phyloP scores from a whole-genome alignment of 371 early-diverging fungal species.

The Apophysomyces variabilis region DNA sequence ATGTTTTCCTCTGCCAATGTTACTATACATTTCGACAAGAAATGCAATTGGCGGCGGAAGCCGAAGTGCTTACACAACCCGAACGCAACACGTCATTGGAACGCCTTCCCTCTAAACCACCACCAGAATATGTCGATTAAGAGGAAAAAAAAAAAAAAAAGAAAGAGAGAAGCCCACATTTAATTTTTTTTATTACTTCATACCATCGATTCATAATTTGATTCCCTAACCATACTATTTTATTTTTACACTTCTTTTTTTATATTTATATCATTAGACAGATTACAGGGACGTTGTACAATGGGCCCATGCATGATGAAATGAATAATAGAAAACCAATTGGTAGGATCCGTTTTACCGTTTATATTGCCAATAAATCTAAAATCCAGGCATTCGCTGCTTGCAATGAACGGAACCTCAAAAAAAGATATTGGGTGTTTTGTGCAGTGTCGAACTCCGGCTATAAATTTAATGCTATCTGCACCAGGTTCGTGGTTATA shows the following conservation, averaged over 20 bases:
- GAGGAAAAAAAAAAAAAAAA: neutral
- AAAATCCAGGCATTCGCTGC: slow-evolving; percentile 7
- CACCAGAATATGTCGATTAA: slow-evolving; percentile 45
- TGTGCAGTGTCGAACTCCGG: neutral
- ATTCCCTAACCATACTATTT: neutral
- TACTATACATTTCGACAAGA: slow-evolving; percentile 42
- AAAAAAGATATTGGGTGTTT: neutral
- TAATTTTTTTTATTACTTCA: neutral
- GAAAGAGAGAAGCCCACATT: neutral
- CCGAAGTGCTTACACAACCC: slow-evolving; percentile 2
- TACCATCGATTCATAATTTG: neutral
- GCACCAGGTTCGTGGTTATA: slow-evolving; percentile 9
- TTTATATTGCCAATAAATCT: slow-evolving; percentile 12
- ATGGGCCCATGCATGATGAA: slow-evolving; percentile 7
- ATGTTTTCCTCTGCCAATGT: slow-evolving; percentile 42
- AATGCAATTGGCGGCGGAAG: slow-evolving; percentile 47
- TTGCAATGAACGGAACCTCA: slow-evolving; percentile 10
- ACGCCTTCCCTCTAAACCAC: slow-evolving; percentile 46
- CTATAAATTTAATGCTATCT: slow-evolving; percentile 9
- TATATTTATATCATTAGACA: neutral
- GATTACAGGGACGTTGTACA: neutral
- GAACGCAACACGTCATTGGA: slow-evolving; percentile 18
- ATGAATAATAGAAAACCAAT: slow-evolving; percentile 10
- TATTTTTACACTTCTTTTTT: neutral
- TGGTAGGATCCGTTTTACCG: slow-evolving; percentile 6